Conservation (phyloP, 345 rosid genomes). For the Murraya paniculata region DNA sequence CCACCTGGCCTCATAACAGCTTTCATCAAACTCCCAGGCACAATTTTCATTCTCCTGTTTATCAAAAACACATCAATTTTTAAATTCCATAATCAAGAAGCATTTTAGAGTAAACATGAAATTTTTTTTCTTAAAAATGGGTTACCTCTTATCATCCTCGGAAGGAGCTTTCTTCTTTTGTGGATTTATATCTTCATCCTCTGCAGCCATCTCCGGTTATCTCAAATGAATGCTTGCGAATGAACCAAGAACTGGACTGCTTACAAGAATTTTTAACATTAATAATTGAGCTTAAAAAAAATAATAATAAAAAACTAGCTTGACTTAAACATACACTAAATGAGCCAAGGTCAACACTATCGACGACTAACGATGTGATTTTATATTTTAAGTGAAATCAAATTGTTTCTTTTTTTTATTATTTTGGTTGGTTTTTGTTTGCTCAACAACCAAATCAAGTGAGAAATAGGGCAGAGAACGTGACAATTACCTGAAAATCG, state of each 20-base stretch:
- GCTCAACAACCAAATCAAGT: conserved; percentile 10
- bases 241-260: neutral
- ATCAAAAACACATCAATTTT: neutral
- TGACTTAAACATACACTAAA: neutral
- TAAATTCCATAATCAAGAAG: neutral
- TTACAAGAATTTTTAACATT: no score
- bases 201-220: conserved; percentile 37
- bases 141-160: conserved; percentile 65
- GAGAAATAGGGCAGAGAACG: neutral
- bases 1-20: conserved; percentile 89
- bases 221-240: neutral
- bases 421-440: neutral
- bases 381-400: neutral
- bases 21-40: conserved; percentile 87
- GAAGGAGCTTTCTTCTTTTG: conserved; percentile 56
- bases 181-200: conserved; percentile 25
- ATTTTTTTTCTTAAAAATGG: no score
- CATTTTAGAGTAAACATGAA: conserved; percentile 5
- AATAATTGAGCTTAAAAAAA: neutral
- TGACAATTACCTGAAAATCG: conserved; percentile 6
- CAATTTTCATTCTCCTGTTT: conserved; percentile 80
- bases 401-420: no score
- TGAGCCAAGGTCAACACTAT: conserved; percentile 6
- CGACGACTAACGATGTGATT: neutral
- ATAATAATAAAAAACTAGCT: no score